Base-by-base conservation (phyloP, 768 basidiomycete species). In the Auriscalpium microsporum region DNA sequence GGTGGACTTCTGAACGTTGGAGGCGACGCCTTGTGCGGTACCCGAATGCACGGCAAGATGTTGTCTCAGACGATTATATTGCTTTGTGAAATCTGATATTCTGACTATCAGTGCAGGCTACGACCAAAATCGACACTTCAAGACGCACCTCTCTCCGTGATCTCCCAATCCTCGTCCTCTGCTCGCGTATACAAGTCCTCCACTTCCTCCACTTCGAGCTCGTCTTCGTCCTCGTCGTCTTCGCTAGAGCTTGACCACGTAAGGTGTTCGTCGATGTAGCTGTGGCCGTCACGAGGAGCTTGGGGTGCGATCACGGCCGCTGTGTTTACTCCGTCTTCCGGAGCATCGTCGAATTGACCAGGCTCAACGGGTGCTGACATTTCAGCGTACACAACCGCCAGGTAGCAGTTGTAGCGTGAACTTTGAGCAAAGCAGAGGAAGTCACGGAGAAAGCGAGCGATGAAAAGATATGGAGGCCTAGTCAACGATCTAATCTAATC, bases 31-130 rank as follows among this genome's bases (percentile, higher is more conserved):
- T 53, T 81, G 80, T 1, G 81, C 87, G 54, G 76, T 81, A 2
- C 90, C 88, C 16, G 82, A 81, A 38, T 84, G 84, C 6, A 92
- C 87, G 19, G 88, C 89, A 55, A 90, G 85, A 67, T 97, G 91
- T 68, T 97, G 94, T 50, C 88, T 76, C 34, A 98, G 76, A 21
- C 96, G 86, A 72, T 98, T 98, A 72, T 90, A 99, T 64, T 97
- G 94, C 71, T 98, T 98, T 36, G 96, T 98, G 64, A 99, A 97
- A 73, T 99, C 96, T 96, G 68, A 50, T 58, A 55, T 53, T 57
- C 62, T 57, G 37, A 49, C 36, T 50, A 53, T 45, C 52, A 53
- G 52, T 21, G 17, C 40, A 42, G 23, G 34, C 35, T 21, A 23
- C 21, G 16, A 4, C 48, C 13, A 4, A 44, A 50, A 33, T 28